Base-by-base conservation (phyloP, 2,329 filamentous ascomycete species). In the Beauveria caledonica region DNA sequence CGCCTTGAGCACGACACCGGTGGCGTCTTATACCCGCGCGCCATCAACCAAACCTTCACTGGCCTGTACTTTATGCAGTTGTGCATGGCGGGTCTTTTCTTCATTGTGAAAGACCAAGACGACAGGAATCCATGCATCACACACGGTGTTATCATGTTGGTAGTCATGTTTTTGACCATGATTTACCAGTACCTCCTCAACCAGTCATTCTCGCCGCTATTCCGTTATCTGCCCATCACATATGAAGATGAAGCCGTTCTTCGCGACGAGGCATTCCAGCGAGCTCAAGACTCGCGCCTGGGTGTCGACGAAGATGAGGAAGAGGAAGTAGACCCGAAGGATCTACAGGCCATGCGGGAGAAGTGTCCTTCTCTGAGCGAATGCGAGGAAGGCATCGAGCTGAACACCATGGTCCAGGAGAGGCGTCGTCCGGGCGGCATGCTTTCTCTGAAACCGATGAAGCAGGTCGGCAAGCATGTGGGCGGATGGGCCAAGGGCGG, bases 61-160 rank as follows among this genome's bases (percentile, higher is more conserved):
- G 94, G 94, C 0, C 77, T 99, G 0, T 99, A 99, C 68, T 85
- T 97, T 63, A 94, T 99, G 87, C 92, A 97, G 69, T 78, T 97
- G 2, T 92, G 88, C 66, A 80, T 97, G 60, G 87, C 96, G 49
- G 94, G 92, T 40, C 78, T 97, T 23, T 97, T 97, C 75, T 92
- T 97, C 74, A 79, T 96, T 23, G 84, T 88, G 3, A 70, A 78
- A 42, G 81, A 92, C 62, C 77, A 81, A 1, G 50, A 82, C 0
- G 77, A 77, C 0, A 69, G 78, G 0, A 76, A 78, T 8, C 76
- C 81, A 0, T 94, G 90, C 69, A 79, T 87, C 23, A 80, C 88
- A 0, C 93, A 97, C 66, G 94, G 85, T 11, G 86, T 92, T 60
- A 78, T 87, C 67, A 99, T 97, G 91, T 86, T 97, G 60, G 77